Conservation (phyloP, 1,284 basidiomycete species). For the Ganoderma sp. region DNA sequence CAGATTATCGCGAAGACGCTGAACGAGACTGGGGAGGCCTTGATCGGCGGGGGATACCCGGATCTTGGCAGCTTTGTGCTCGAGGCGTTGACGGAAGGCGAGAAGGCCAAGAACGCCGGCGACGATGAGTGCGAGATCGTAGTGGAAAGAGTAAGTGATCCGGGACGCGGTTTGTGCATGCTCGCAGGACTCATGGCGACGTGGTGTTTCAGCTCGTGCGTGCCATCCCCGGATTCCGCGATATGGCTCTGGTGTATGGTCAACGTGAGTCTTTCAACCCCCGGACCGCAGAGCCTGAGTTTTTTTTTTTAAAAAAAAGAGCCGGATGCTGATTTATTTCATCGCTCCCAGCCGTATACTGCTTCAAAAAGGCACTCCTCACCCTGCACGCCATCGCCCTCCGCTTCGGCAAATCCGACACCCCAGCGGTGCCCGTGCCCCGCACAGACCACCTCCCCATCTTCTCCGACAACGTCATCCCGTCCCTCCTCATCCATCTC, state of each 20-base stretch:
- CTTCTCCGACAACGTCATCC: slow-evolving; percentile 87
- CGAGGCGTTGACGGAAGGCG: slow-evolving; percentile 65
- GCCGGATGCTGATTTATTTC: not conserved
- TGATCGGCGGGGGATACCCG: slow-evolving; percentile 65
- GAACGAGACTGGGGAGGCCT: slow-evolving; percentile 73
- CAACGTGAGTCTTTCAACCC: slow-evolving; percentile 55
- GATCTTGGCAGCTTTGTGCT: slow-evolving; percentile 78
- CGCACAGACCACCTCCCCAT: slow-evolving; percentile 67
- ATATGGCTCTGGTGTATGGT: slow-evolving; percentile 68
- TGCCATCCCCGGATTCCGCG: slow-evolving; percentile 78
- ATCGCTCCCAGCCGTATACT: slow-evolving; percentile 69
- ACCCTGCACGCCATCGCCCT: slow-evolving; percentile 73
- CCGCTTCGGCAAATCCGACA: slow-evolving; percentile 58
- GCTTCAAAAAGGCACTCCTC: slow-evolving; percentile 90
- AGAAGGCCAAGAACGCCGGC: slow-evolving; percentile 45
- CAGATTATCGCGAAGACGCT: slow-evolving; percentile 67
- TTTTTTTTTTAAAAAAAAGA: not conserved
- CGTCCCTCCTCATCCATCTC: slow-evolving; percentile 80
- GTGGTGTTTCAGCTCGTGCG: slow-evolving; percentile 59
- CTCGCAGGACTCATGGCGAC: slow-evolving; percentile 1
- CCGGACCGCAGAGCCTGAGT: not conserved
- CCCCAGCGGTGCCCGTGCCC: slow-evolving; percentile 61
- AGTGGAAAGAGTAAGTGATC: slow-evolving; percentile 61
- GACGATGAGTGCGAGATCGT: slow-evolving; percentile 56
- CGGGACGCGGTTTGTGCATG: not conserved